phyloP scores from a whole-genome alignment of 306 rosid species.

The Hylodesmum podocarpum region DNA sequence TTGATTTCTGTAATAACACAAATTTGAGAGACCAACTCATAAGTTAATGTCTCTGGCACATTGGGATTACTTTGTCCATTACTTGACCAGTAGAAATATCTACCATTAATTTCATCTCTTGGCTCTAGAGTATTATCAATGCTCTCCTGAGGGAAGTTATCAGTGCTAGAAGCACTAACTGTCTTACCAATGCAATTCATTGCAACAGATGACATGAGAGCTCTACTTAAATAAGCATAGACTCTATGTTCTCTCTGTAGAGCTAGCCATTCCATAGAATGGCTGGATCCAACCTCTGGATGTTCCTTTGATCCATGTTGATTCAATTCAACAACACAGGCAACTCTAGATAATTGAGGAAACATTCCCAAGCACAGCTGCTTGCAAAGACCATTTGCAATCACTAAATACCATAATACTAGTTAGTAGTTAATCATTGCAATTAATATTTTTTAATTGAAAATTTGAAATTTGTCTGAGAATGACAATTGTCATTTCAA shows the following conservation, averaged over 20 bases:
- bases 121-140: constrained; percentile 65
- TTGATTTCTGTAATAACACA: constrained; percentile 64
- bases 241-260: constrained; percentile 66
- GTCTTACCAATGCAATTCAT: constrained; percentile 56
- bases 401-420: constrained; percentile 55
- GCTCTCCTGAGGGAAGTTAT: constrained; percentile 78
- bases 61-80: constrained; percentile 65
- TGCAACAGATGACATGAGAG: constrained; percentile 26
- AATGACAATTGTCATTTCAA: constrained; percentile 1
- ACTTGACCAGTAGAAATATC: constrained; percentile 86
- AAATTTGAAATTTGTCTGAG: background rate
- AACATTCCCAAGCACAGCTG: constrained; percentile 80
- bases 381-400: constrained; percentile 66
- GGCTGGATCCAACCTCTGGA: constrained; percentile 65
- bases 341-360: constrained; percentile 70
- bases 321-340: constrained; percentile 54
- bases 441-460: constrained; percentile 5
- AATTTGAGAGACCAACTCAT: constrained; percentile 63
- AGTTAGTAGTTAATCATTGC: constrained; percentile 14
- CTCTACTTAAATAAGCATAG: constrained; percentile 53
- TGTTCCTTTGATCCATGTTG: constrained; percentile 36
- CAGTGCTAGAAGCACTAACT: constrained; percentile 88
- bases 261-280: constrained; percentile 51
- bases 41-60: constrained; percentile 79
- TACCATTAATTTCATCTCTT: constrained; percentile 25